phyloP scores from a whole-genome alignment of 495 filamentous ascomycete species.

The Daldinia grandis region DNA sequence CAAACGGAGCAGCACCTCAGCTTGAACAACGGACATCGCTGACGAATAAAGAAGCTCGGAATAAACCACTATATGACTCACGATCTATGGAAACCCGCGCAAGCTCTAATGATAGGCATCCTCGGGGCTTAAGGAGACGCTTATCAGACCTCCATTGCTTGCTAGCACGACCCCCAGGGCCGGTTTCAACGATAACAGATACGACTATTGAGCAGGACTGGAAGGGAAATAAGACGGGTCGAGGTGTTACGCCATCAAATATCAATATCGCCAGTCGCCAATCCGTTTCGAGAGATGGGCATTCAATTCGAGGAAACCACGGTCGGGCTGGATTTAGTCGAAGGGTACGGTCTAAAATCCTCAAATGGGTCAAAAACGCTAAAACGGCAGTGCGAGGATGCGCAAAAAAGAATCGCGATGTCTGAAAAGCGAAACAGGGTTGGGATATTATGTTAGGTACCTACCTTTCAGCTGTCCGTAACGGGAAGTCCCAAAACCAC shows the following conservation, averaged over 20 bases:
- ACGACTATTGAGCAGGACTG: not conserved
- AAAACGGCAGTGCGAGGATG: constrained; percentile 40
- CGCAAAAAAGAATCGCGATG: constrained; percentile 29
- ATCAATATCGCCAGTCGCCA: constrained; percentile 12
- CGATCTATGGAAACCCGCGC: constrained; percentile 9
- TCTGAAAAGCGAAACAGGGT: not conserved
- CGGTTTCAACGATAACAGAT: constrained; percentile 7
- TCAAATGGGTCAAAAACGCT: constrained; percentile 41
- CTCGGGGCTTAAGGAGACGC: constrained; percentile 34
- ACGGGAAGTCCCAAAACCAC: constrained; percentile 4
- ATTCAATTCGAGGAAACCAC: constrained; percentile 6
- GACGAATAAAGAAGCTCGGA: not conserved
- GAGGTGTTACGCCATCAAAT: constrained; percentile 8
- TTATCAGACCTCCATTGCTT: constrained; percentile 42
- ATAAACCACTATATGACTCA: constrained; percentile 11
- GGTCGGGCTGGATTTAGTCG: constrained; percentile 22
- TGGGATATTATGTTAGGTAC: not conserved
- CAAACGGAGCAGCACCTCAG: not conserved
- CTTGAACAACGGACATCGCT: not conserved
- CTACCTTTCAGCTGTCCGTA: too few species aligned
- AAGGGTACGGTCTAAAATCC: constrained; percentile 36
- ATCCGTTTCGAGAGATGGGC: not conserved
- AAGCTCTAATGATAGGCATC: constrained; percentile 16
- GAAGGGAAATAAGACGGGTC: not conserved
- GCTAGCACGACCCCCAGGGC: constrained; percentile 18